Evolutionary conservation across 768 basidiomycete species (phyloP), one percentile per base, ranked within the genome.

Genomic region (Trametes sanguinea): DNA sequence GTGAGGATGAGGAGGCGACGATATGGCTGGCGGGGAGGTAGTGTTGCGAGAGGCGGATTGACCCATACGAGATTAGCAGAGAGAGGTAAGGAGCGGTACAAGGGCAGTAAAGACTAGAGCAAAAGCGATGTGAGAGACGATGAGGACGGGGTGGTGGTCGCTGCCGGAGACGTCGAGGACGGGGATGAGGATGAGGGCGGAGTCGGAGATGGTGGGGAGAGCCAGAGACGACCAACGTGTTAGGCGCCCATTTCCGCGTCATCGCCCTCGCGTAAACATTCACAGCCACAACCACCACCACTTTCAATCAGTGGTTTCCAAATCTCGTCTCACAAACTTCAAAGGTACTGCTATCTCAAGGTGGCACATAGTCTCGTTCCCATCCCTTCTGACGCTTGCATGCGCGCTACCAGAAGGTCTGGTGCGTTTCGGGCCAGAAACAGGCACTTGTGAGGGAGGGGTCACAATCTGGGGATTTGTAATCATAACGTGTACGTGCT

Each of bases 41-140:
- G 48, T 6, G 17, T 44, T 61, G 45, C 71, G 66, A 6, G 71
- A 72, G 55, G 29, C 61, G 32, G 71, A 64, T 51, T 72, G 71
- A 35, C 71, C 71, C 71, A 72, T 72, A 43, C 29, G 52, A 50
- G 47, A 57, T 32, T 13, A 52, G 45, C 32, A 57, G 64, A 54
- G 37, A 57, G 45, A 66, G 66, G 50, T 62, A 64, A 57, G 37
- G 46, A 53, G 52, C 27, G 61, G 33, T 46, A 44, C 29, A 9
- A 27, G 35, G 53, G 40, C 17, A 29, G 37, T 29, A 51, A 51
- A 44, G 9, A 29, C 32, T 16, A 40, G 47, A 43, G 53, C 51
- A 44, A 40, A 17, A 39, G 6, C 9, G 54, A 32, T 22, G 30
- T 16, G 29, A 29, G n/a, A 16, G 42, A 45, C 42, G 37, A 29